Base-by-base conservation (phyloP, 2,329 filamentous ascomycete genomes). In the Xylaria sp. region DNA sequence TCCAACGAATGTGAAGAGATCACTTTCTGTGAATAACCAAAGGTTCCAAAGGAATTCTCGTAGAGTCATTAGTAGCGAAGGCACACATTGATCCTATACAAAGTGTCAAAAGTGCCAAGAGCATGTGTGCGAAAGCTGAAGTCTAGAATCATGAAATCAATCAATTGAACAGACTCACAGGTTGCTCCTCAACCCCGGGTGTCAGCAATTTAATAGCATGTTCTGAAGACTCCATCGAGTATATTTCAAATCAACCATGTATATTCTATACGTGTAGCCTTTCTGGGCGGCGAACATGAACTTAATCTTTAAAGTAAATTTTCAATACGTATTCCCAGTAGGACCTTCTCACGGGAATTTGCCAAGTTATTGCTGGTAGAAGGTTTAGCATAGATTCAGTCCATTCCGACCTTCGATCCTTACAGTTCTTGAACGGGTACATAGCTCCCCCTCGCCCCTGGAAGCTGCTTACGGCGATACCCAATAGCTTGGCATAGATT, bases 1-100 rank as follows among this genome's bases (percentile, higher is more conserved):
- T 51, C 65, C 50, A 10, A 34, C 68, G 23, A 62, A 62, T 7
- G 58, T 62, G 23, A 52, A 44, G n/a, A 66, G 60, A 18, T 59
- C 63, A 18, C 61, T 63, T 41, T 63, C 61, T 18, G 39, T 23
- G 20, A 63, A 56, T n/a, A 37, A 23, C 61, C 61, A 62, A 18
- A 48, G 44, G 44, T 20, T 20, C 44, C 44, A 48, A 9, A 48
- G 18, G 20, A 48, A 20, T 3, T 48, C 44, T 23, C 44, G 44
- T 48, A 48, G n/a, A 48, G 44, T 23, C 44, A 7, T 48, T 20
- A 20, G 44, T 10, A 48, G n/a, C 7, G n/a, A 48, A 10, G 9
- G 6, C 18, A 20, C 6, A 20, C n/a, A 18, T n/a, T 23, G 44
- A 48, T 48, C 18, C 44, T 20, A 46, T 20, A 44, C 3, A n/a